Base-by-base conservation (phyloP, 345 rosid genomes). In the Trapa incisa region DNA sequence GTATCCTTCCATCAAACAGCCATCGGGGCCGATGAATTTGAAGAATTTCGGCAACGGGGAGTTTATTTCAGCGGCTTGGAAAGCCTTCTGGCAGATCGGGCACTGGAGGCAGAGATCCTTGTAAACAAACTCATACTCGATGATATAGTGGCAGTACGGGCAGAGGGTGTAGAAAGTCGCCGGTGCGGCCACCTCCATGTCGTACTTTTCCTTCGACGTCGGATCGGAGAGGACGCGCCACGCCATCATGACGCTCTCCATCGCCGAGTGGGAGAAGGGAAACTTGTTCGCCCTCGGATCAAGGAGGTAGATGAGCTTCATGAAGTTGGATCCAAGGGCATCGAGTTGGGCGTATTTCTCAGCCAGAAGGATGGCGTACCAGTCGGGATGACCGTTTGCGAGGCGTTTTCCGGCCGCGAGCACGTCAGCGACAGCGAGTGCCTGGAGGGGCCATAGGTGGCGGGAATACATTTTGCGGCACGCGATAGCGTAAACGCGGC, bases 131-230 rank as follows among this genome's bases (percentile, higher is more conserved):
- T 79, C 83, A 73, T 86, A 88, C 77, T 80, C 81, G 52, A 75
- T 82, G 43, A 81, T 37, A 67, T 60, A 68, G 72, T n/a, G 80
- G 70, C 95, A 88, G 78, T 84, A 86, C 9, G 95, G 90, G 71
- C 95, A 88, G 10, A 80, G 65, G 12, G 95, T 86, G 87, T 89
- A 82, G 69, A 86, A 84, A 2, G 78, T 73, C 22, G 54, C 68
- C 17, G 12, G 70, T 1, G 65, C 2, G 38, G 63, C 38, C 63
- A 58, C 68, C 22, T 47, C 63, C 3, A 53, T 50, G 36, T 84
- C 86, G 66, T 82, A 80, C 70, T 64, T 38, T 10, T 68, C 78
- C 77, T 78, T 82, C 67, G 43, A 75, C 2, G 38, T 50, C 0
- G 85, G 75, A 58, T 84, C 64, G 0, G 84, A 79, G 33, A 86